Base-by-base conservation (phyloP, 2,329 filamentous ascomycete species). In the Lojkania enalia region DNA sequence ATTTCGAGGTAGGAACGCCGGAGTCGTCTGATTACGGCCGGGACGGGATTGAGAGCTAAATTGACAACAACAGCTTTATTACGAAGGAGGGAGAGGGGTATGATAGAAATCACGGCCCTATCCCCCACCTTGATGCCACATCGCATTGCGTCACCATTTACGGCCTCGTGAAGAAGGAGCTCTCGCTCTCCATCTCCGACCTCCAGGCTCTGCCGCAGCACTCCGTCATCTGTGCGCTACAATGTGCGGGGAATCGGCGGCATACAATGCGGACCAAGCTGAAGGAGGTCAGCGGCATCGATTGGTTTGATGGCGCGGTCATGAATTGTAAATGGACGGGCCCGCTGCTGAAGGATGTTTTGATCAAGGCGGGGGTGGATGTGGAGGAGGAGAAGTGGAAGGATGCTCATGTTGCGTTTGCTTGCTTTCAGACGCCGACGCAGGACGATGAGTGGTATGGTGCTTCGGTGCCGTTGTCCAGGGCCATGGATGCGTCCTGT, bases 371-470 rank as follows among this genome's bases (percentile, higher is more conserved):
- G 1, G 73, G 73, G 1, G 45, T 81, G 11, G 56, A 58, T 2
- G 48, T 73, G 3, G 54, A 58, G 2, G 37, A 67, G 11, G 51
- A 57, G 2, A 61, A 64, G 25, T 54, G 52, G 40, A 56, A 49
- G 48, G 56, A 62, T 20, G 66, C 71, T 5, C 77, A 83, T 64
- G 79, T 82, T 2, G 77, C 77, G 0, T 84, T 84, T 60, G 74
- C 77, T 11, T 82, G 77, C 52, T 72, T 74, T 49, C 71, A 77
- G 47, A 75, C 73, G 2, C 64, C 71, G n/a, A 77, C 72, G 30
- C 75, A 83, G 58, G 77, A 82, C 2, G 80, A 81, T 46, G 69
- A 70, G n/a, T 83, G 75, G 70, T 85, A 83, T 58, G 81, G 81
- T 6, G 76, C 74, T 13, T 78, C 74, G 43, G 77, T 83, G 32